Evolutionary conservation across 2,329 filamentous ascomycete species (phyloP).

Genomic region (Colletotrichum acutatum): DNA sequence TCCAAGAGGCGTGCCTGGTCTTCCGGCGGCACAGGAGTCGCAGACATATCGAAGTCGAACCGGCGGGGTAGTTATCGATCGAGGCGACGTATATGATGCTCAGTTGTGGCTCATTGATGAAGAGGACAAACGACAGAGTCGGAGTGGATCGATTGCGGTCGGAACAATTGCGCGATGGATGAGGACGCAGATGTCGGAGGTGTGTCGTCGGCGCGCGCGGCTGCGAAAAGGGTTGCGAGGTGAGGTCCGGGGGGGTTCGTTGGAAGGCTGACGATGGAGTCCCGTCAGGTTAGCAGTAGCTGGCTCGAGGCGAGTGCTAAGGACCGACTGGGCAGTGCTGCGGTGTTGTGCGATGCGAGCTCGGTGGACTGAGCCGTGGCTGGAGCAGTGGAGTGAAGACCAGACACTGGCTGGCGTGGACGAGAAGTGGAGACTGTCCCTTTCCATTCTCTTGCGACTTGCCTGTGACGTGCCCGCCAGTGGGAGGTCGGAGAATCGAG

Average conservation of each 20-base stretch:
- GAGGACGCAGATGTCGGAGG: not conserved
- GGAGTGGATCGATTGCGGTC: not conserved
- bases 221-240: not conserved
- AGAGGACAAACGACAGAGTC: conserved; percentile 6
- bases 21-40: conserved; percentile 73
- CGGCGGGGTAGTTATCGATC: conserved; percentile 36
- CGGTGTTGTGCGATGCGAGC: conserved; percentile 14
- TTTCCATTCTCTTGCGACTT: not conserved
- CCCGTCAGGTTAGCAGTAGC: not conserved
- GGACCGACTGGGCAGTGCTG: not conserved
- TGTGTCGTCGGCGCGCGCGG: conserved; percentile 6
- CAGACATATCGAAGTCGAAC: conserved; percentile 47
- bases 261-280: conserved; percentile 25
- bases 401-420: conserved; percentile 18
- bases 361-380: conserved; percentile 13
- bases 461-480: conserved; percentile 4
- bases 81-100: conserved; percentile 30
- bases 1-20: conserved; percentile 94
- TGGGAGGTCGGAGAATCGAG: conserved; percentile 5
- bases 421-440: not conserved
- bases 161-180: not conserved
- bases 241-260: not conserved
- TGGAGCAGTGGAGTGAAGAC: not conserved
- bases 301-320: conserved; percentile 1
- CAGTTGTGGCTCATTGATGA: conserved; percentile 24